phyloP scores from a whole-genome alignment of 2,329 filamentous ascomycete genomes.

The Pseudocercospora pini-densiflorae region DNA sequence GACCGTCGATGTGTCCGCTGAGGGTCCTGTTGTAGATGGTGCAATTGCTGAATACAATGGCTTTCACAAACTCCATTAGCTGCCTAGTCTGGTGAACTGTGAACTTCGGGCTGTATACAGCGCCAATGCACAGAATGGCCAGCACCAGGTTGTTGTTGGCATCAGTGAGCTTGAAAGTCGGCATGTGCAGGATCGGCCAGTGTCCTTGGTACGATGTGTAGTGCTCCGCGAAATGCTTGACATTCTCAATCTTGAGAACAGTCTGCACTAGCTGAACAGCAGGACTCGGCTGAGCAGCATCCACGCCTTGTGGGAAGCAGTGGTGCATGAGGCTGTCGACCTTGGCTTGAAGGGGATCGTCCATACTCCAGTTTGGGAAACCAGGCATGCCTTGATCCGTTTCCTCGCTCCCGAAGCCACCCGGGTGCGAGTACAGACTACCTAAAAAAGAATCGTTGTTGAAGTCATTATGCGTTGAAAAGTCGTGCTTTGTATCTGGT shows the following conservation, averaged over 20 bases:
- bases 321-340: conserved; percentile 52
- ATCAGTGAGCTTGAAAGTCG: conserved; percentile 70
- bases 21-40: conserved; percentile 53
- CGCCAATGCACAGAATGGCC: conserved; percentile 73
- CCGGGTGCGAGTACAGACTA: conserved; percentile 52
- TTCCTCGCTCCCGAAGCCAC: conserved; percentile 47
- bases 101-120: conserved; percentile 72
- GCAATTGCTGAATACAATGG: conserved; percentile 62
- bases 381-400: conserved; percentile 40
- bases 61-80: conserved; percentile 67
- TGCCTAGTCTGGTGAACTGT: conserved; percentile 65
- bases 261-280: conserved; percentile 45
- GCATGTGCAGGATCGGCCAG: conserved; percentile 73
- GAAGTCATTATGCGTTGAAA: conserved; percentile 43
- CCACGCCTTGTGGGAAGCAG: conserved; percentile 61
- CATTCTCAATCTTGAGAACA: conserved; percentile 69
- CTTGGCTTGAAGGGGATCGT: conserved; percentile 53
- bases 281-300: conserved; percentile 60
- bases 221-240: conserved; percentile 71
- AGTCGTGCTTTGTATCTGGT: conserved; percentile 48
- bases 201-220: conserved; percentile 76
- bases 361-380: conserved; percentile 49
- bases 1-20: conserved; percentile 45
- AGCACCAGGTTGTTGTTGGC: conserved; percentile 70
- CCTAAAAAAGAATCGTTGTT: conserved; percentile 55